Base-by-base conservation (phyloP, 2,329 filamentous ascomycete species). In the Calcarisporium arbuscula region DNA sequence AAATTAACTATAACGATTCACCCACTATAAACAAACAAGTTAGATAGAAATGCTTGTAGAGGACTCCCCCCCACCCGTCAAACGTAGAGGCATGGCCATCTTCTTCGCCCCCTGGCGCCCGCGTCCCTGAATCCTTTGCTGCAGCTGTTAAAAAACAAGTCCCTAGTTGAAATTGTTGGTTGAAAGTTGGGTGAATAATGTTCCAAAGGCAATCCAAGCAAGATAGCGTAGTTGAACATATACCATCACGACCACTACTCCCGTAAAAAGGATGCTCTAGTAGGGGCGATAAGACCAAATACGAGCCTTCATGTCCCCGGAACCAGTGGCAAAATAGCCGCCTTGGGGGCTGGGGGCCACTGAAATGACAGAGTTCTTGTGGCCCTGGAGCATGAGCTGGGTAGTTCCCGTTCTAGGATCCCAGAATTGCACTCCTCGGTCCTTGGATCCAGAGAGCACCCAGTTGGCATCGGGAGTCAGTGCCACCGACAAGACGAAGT, bases 341-440 rank as follows among this genome's bases (percentile, higher is more conserved):
- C 88, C 89, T 22, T 77, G 80, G 12, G 92, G 92, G 61, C 88
- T 94, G 16, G 92, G 92, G 2, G 92, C 90, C 34, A 98, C 92
- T 4, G 89, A 95, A 52, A 96, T 96, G 50, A 98, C 92, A 9
- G 87, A 95, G 64, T 96, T 96, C 73, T 96, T 96, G 60, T 98
- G 92, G 18, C 92, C 92, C 62, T 96, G 92, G 42, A 98, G 75
- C 92, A 96, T 96, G 58, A 98, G 82, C 64, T 96, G 90, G 2
- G 90, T 94, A 47, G 85, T 82, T 22, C 90, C 92, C 15, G 88
- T 95, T 51, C 82, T 77, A 15, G 92, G 90, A 55, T 98, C 90
- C 92, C 92, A 98, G 71, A 98, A 96, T 57, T 96, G 92, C 16
- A 98, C 92, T 31, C 92, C 90, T 33, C 92, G 79, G 56, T 98